Percentiles rank a stretch among this genome's conserved stretches.
These are phyloP conservation scores for Malus sieversii DNA, from an alignment of 306 rosid species.

Conservation along the genomic window DNA sequence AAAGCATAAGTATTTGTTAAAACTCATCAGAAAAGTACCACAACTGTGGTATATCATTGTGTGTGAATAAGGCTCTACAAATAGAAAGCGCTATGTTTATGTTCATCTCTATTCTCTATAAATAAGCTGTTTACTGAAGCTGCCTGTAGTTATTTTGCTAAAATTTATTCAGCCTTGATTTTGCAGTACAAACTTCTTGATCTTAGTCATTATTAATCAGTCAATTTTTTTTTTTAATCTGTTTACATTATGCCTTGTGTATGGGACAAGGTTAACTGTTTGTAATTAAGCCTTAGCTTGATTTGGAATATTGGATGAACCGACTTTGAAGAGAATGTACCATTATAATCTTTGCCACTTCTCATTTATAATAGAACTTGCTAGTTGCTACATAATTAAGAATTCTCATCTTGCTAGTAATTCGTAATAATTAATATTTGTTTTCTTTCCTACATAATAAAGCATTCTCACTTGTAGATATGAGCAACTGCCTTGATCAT, in stretches of 20 bases:
- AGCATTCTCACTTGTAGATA: neutral
- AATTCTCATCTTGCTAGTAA: neutral
- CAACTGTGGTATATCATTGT: neutral
- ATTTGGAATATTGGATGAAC: neutral
- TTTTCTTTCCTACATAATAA: neutral
- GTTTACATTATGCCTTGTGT: no score
- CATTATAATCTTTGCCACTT: neutral
- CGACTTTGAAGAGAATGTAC: neutral
- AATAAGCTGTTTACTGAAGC: neutral
- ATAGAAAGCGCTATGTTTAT: neutral
- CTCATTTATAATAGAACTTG: neutral
- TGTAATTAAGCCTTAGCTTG: neutral
- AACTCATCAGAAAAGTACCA: neutral
- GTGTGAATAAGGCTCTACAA: neutral
- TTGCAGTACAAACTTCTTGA: neutral
- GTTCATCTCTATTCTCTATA: neutral
- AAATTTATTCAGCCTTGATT: neutral
- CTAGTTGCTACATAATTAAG: neutral
- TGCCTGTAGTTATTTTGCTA: neutral
- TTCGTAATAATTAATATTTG: neutral
- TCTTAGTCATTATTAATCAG: neutral
- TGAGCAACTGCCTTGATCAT: neutral
- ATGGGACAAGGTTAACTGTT: neutral
- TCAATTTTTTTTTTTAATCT: neutral
- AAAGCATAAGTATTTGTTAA: neutral